These are phyloP conservation scores for Crithidia expoeki DNA, from an alignment of 208 protist species.

Conservation along the genomic window DNA sequence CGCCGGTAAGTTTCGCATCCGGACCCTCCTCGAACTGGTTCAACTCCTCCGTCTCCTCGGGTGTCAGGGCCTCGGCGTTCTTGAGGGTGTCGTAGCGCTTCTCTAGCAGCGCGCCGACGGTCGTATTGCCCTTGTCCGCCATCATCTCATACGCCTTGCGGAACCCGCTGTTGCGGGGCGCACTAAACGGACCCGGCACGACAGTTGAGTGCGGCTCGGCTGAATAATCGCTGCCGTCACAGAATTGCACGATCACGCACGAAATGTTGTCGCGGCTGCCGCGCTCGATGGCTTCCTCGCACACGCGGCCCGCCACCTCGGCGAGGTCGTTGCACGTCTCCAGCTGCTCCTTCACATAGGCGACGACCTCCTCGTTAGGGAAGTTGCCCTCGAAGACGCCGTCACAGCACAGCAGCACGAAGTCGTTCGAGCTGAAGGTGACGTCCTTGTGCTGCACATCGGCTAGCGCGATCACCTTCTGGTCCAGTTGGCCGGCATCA, in stretches of 20 bases:
- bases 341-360: conserved; percentile 85
- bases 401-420: conserved; percentile 92
- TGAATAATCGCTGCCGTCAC: conserved; percentile 78
- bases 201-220: conserved; percentile 64
- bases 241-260: conserved; percentile 91
- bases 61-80: conserved; percentile 39
- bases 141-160: conserved; percentile 87
- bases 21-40: conserved; percentile 61
- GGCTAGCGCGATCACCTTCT: conserved; percentile 91
- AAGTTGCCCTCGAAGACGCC: conserved; percentile 93
- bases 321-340: conserved; percentile 72
- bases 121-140: conserved; percentile 71
- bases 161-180: conserved; percentile 74
- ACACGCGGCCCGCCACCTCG: conserved; percentile 84
- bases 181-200: conserved; percentile 82
- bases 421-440: conserved; percentile 75
- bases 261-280: conserved; percentile 93
- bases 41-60: conserved; percentile 65
- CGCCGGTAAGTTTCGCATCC: conserved; percentile 42
- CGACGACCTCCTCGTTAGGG: conserved; percentile 90
- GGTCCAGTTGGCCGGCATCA: conserved; percentile 63
- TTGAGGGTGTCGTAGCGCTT: conserved; percentile 79
- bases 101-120: conserved; percentile 77
- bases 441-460: conserved; percentile 82
- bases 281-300: conserved; percentile 88